Percentiles rank a stretch among this genome's conserved stretches.
Conservation (phyloP, 805 yeast genomes). For the Huiozyma naganishii region DNA sequence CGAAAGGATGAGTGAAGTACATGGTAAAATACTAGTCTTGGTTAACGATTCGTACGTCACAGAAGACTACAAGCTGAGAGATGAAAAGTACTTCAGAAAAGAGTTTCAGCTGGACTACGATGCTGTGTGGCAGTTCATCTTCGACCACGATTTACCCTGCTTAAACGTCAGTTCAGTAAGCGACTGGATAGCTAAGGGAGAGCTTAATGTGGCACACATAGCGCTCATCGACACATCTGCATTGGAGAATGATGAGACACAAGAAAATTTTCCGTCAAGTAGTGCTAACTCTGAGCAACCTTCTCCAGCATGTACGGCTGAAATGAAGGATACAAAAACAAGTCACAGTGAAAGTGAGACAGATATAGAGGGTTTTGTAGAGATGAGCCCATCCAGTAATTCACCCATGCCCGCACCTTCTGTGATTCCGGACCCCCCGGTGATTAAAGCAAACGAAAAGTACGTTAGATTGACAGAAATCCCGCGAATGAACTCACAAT, state of each 20-base stretch:
- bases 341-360: background rate
- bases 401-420: background rate
- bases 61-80: conserved; percentile 4
- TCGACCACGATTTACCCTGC: conserved; percentile 5
- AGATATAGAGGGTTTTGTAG: background rate
- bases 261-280: no score
- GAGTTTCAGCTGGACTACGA: conserved; percentile 11
- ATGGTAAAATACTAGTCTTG: conserved; percentile 8
- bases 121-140: conserved; percentile 1
- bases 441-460: background rate
- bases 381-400: background rate
- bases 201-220: background rate
- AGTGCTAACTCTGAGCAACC: no score
- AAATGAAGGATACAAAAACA: background rate
- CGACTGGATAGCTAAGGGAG: conserved; percentile 10
- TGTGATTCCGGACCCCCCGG: background rate
- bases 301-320: background rate
- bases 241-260: background rate
- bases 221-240: background rate
- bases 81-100: conserved; percentile 12
- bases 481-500: conserved; percentile 8
- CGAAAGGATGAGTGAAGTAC: conserved; percentile 1
- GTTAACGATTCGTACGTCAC: conserved; percentile 20
- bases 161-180: conserved; percentile 9
- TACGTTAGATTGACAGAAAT: background rate